Evolutionary conservation across 2,329 filamentous ascomycete species (phyloP), one percentile per base, ranked within the genome.

Genomic region (Thermomyces lanuginosus): DNA sequence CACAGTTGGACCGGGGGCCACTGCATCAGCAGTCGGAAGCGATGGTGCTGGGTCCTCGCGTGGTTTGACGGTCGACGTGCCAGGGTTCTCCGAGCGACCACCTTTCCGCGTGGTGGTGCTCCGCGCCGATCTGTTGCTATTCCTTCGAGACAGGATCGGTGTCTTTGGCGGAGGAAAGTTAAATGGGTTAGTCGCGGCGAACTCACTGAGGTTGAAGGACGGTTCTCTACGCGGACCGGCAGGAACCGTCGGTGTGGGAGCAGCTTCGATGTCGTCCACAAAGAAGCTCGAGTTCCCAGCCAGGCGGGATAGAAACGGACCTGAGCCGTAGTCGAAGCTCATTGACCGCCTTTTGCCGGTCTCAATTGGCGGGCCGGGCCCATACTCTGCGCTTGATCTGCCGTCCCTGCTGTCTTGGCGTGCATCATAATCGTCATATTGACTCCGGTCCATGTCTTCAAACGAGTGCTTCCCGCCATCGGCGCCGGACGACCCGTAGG

Each of bases 221-320:
- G 53, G 55, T 23, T 52, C 41, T 37, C 66, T 58, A 35, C 82
- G 71, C 30, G 84, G 81, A 4, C 84, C 84, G 25, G 66, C 76
- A 17, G 81, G 82, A 18, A 93, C 65, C 15, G 73, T 84, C 4
- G 86, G 86, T 19, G 76, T 86, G 8, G 86, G 84, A 14, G 83
- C 84, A 27, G 82, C 78, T 46, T 89, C 78, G 53, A 76, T 72
- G 41, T 76, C 69, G 26, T 53, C 44, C n/a, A 41, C 19, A 6
- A 39, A 33, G 8, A 39, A 32, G 10, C 44, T 42, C 27, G 45
- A 37, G 5, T 36, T 38, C n/a, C 29, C 13, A 16, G 26, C 15
- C n/a, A 34, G n/a, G 8, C 43, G 39, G 5, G 37, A 24, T 16
- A 43, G 42, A 24, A 40, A 48, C 37, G 41, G 46, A 39, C 51